Evolutionary conservation across 441 rosid genomes (phyloP).

Genomic region (Jatropha podagrica): DNA sequence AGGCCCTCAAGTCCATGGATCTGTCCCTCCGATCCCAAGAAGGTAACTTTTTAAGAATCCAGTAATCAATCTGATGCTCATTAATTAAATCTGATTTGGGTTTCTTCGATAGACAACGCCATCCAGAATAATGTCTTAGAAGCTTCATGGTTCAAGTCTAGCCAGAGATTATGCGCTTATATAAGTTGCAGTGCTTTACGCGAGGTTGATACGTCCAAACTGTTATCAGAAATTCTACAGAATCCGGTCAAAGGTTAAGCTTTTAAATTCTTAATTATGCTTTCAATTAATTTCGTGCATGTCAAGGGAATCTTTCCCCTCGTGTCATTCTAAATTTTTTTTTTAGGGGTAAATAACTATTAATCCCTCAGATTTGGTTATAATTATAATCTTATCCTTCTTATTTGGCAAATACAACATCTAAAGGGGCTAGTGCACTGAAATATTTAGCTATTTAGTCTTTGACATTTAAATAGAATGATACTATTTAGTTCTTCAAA

Average conservation of each 20-base stretch:
- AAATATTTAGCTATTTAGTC: too few species aligned
- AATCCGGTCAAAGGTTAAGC: conserved; percentile 32
- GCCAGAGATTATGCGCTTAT: conserved; percentile 74
- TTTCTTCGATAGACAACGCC: conserved; percentile 46
- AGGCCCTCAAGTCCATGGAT: conserved; percentile 76
- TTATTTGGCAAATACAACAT: too few species aligned
- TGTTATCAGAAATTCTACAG: conserved; percentile 51
- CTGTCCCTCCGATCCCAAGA: conserved; percentile 65
- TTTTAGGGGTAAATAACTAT: too few species aligned
- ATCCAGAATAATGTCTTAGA: conserved; percentile 66
- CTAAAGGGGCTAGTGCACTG: too few species aligned
- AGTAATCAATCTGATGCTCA: background rate
- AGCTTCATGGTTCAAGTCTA: conserved; percentile 81
- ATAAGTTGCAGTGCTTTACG: conserved; percentile 74
- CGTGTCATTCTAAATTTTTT: too few species aligned
- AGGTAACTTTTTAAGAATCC: conserved; percentile 34
- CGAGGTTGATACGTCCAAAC: conserved; percentile 73
- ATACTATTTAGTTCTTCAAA: too few species aligned
- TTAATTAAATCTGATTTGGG: background rate
- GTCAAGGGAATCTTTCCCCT: too few species aligned
- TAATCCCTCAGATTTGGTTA: too few species aligned
- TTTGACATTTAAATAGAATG: too few species aligned
- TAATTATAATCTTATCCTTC: too few species aligned
- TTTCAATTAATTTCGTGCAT: background rate
- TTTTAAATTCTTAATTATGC: background rate